Evolutionary conservation across 2,329 filamentous ascomycete species (phyloP), one percentile per base, ranked within the genome.

Genomic region (Colletotrichum acutatum): DNA sequence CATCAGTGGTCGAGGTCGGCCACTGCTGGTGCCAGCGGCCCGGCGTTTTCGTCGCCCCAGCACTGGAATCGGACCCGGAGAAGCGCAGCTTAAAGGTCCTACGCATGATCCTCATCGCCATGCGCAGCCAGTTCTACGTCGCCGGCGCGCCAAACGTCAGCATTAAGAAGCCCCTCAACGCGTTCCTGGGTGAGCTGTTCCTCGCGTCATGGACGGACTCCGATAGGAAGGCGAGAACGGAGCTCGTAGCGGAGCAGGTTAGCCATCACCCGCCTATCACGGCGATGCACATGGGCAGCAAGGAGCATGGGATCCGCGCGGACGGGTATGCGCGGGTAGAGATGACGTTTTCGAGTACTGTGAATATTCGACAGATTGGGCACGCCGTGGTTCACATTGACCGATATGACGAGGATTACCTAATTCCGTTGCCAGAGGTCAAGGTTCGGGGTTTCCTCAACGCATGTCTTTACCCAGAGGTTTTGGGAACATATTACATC

Each of bases 251-350:
- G 34, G 87, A 89, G 78, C 87, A 89, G 77, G 87, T 89, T 73
- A 85, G 83, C 75, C 87, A 89, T 72, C 87, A 89, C 76, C 87
- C 87, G 28, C 87, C 87, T 22, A 87, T 88, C 56, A 88, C 87
- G 3, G 86, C 87, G 2, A 87, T 88, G 79, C 86, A 86, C 77
- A 84, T 88, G 34, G 77, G 78, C 28, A 84, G 86, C 75, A 75
- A 79, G 19, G 79, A 82, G 14, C 80, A 85, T 66, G 83, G 84
- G 11, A 84, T 88, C 19, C 82, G 85, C 22, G 83, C 86, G 3
- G 83, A 87, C 73, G 87, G 87, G 3, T 88, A 88, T 61, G 87
- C 86, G 12, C 82, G 86, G 8, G 86, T 88, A 11, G 86, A 88
- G 77, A 88, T 87, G 79, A 86, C 83, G 0, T 89, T 89, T 74